These are phyloP conservation scores for Pseudozyma thailandica DNA, from an alignment of 1,284 basidiomycete genomes.

Conservation along the genomic window DNA sequence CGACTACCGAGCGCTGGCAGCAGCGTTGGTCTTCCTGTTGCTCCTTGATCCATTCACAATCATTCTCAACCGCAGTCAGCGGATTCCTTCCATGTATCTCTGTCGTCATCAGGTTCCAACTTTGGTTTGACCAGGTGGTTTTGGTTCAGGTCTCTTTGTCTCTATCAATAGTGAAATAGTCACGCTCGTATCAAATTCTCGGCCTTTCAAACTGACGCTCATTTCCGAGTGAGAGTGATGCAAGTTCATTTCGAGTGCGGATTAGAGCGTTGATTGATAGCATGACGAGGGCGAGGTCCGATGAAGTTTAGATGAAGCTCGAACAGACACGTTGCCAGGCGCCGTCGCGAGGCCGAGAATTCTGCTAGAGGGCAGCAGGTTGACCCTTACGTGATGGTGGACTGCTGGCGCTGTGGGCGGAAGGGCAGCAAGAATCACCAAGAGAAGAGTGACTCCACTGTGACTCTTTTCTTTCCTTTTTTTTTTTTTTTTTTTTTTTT, in stretches of 20 bases:
- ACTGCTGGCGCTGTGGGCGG: neutral
- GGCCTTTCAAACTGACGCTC: neutral
- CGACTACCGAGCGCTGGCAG: slow-evolving; percentile 38
- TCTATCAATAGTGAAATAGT: neutral
- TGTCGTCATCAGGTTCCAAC: neutral
- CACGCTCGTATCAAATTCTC: neutral
- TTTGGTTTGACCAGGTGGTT: neutral
- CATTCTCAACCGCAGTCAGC: too few species aligned
- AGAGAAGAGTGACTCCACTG: slow-evolving; percentile 2
- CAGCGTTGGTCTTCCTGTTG: slow-evolving; percentile 21
- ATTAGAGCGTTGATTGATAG: neutral
- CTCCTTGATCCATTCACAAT: slow-evolving; percentile 12
- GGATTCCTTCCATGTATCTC: neutral
- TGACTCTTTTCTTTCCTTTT: slow-evolving; percentile 6
- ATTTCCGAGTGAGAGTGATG: neutral
- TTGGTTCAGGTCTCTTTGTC: neutral
- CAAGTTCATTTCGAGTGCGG: neutral
- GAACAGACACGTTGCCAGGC: too few species aligned
- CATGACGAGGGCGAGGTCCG: neutral
- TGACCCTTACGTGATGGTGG: neutral
- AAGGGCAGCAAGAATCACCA: neutral
- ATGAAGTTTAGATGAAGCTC: too few species aligned
- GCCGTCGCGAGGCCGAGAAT: too few species aligned
- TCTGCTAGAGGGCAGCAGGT: neutral
- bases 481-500: slow-evolving; percentile 1